Evolutionary conservation across 441 rosid genomes (phyloP).

Genomic region (Gossypium lobatum): DNA sequence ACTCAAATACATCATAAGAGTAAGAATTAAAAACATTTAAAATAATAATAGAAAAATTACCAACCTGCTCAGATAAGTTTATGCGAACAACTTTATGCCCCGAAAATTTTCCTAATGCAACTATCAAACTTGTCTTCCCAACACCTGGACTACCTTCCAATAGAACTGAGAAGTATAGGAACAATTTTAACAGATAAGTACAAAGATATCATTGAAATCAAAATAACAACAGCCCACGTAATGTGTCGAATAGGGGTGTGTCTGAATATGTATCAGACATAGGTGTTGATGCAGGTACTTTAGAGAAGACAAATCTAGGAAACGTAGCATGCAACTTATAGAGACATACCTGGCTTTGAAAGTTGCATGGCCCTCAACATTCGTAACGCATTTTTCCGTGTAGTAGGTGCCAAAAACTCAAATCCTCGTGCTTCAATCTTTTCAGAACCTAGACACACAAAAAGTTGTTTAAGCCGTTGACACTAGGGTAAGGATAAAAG

Average conservation of each 20-base stretch:
- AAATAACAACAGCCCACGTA: background rate
- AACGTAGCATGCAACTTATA: background rate
- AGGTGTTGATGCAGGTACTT: background rate
- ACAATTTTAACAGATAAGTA: conserved; percentile 14
- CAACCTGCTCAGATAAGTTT: conserved; percentile 96
- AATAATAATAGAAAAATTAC: conserved; percentile 11
- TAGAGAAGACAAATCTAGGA: background rate
- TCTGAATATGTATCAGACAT: background rate
- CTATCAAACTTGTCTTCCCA: conserved; percentile 93
- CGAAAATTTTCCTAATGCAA: conserved; percentile 87
- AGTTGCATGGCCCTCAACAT: conserved; percentile 98
- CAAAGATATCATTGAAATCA: conserved; percentile 9
- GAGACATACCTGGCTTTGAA: conserved; percentile 70
- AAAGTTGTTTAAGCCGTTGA: background rate
- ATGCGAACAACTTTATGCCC: conserved; percentile 97
- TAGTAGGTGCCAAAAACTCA: conserved; percentile 89
- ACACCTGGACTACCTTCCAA: conserved; percentile 99
- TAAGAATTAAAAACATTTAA: conserved; percentile 12
- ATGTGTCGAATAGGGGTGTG: background rate
- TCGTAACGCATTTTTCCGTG: conserved; percentile 76
- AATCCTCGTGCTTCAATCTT: conserved; percentile 55
- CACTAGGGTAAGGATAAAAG: background rate
- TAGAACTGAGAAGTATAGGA: conserved; percentile 51
- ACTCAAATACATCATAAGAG: background rate
- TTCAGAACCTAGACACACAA: conserved; percentile 36